Percentiles rank a stretch among this genome's conserved stretches.
These are phyloP conservation scores for Gracilaria caudata DNA, from an alignment of 23 red algal species.

Conservation along the genomic window DNA sequence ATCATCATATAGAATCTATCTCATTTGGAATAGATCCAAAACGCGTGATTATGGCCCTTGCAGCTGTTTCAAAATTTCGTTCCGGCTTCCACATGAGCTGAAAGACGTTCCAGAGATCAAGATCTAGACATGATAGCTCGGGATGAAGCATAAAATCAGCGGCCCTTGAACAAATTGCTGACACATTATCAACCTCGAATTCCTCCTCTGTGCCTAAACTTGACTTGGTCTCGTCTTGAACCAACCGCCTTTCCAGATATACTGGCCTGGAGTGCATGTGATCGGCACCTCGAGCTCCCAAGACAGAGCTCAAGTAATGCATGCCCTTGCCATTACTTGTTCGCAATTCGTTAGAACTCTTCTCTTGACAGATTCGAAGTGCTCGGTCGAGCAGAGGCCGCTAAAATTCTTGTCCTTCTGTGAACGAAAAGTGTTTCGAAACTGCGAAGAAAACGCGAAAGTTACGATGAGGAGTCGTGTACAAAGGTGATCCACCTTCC, in stretches of 20 bases:
- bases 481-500: slow-evolving; percentile 57
- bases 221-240: background rate
- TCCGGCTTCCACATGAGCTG: background rate
- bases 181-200: background rate
- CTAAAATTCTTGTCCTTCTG: slow-evolving; percentile 45
- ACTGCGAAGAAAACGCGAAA: slow-evolving; percentile 90
- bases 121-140: background rate
- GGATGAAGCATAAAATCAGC: slow-evolving; percentile 1
- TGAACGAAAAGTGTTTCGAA: background rate
- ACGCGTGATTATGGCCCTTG: background rate
- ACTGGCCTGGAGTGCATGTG: background rate
- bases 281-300: background rate
- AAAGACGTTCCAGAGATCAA: background rate
- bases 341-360: background rate
- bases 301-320: background rate
- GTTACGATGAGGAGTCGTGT: slow-evolving; percentile 69
- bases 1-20: background rate
- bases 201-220: too few relatives aligned
- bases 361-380: slow-evolving; percentile 48
- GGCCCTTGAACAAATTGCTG: background rate
- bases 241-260: background rate
- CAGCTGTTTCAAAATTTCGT: background rate
- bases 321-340: background rate
- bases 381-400: slow-evolving; percentile 83
- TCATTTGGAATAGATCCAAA: background rate